These are phyloP conservation scores for Claviceps citrina DNA, from an alignment of 2,329 filamentous ascomycete genomes.

Conservation along the genomic window DNA sequence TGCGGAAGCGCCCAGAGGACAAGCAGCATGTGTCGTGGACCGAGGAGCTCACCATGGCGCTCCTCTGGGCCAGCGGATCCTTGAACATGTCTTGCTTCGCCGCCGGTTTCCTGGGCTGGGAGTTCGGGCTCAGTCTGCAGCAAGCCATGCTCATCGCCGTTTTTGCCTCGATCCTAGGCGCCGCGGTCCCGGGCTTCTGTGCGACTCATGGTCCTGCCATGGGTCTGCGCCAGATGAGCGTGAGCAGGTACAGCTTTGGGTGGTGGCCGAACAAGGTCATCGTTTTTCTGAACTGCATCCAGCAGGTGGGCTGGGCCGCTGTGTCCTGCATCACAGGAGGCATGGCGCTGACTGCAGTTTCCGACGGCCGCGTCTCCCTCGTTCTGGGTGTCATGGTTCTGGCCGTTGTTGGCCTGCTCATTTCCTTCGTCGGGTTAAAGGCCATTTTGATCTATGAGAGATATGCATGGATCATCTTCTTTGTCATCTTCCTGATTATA, in stretches of 20 bases:
- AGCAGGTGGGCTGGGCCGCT: slow-evolving; percentile 34
- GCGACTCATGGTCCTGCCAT: slow-evolving; percentile 34
- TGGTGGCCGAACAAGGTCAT: slow-evolving; percentile 36
- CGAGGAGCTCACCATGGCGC: slow-evolving; percentile 32
- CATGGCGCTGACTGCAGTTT: slow-evolving; percentile 30
- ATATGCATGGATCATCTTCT: slow-evolving; percentile 32
- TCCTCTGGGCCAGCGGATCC: slow-evolving; percentile 35
- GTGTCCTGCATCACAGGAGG: slow-evolving; percentile 37
- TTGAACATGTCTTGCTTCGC: slow-evolving; percentile 37
- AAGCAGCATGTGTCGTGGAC: slow-evolving; percentile 17
- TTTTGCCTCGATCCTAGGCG: slow-evolving; percentile 27
- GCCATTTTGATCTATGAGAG: slow-evolving; percentile 34
- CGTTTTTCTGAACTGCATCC: slow-evolving; percentile 24
- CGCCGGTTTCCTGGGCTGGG: slow-evolving; percentile 34
- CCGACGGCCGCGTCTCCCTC: slow-evolving; percentile 27
- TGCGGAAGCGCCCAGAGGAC: slow-evolving; percentile 29
- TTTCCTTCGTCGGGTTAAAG: slow-evolving; percentile 36
- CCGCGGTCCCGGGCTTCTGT: slow-evolving; percentile 24
- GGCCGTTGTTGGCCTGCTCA: slow-evolving; percentile 30
- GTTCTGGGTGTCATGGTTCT: slow-evolving; percentile 39
- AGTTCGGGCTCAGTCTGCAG: slow-evolving; percentile 30
- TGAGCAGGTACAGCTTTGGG: slow-evolving; percentile 33
- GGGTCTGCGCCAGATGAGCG: slow-evolving; percentile 35
- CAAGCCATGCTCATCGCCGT: slow-evolving; percentile 30
- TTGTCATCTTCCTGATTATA: slow-evolving; percentile 33